These are phyloP conservation scores for Quercus phellos DNA, from an alignment of 331 rosid species.

Conservation along the genomic window DNA sequence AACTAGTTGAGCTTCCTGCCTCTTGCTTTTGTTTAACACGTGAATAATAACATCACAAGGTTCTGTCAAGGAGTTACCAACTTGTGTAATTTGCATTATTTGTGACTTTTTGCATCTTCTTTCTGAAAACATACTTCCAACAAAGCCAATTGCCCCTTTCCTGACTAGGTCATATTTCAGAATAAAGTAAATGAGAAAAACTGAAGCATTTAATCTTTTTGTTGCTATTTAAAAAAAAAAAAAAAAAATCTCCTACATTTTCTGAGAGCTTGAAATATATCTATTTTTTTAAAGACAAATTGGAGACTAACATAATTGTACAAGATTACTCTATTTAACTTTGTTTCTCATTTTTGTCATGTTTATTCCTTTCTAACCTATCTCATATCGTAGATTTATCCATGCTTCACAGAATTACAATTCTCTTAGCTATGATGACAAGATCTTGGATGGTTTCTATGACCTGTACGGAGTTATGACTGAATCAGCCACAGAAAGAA, in stretches of 20 bases:
- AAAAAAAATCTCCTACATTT: not conserved
- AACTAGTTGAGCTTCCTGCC: conserved; percentile 1
- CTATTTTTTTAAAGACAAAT: not conserved
- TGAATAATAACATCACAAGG: not conserved
- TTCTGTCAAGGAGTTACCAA: too few species aligned
- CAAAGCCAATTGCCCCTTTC: not conserved
- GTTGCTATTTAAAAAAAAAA: not conserved
- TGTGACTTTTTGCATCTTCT: not conserved
- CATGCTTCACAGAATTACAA: conserved; percentile 97
- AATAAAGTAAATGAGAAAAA: not conserved
- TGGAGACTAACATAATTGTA: not conserved
- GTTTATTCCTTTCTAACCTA: conserved; percentile 56
- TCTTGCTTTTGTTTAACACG: conserved; percentile 5
- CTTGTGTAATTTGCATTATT: not conserved
- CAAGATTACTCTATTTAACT: not conserved
- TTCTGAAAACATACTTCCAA: not conserved
- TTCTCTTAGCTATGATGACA: conserved; percentile 93
- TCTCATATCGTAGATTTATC: conserved; percentile 90
- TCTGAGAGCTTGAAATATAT: not conserved
- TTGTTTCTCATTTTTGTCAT: conserved; percentile 31
- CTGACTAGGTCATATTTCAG: not conserved
- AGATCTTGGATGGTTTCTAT: conserved; percentile 92
- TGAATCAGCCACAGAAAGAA: conserved; percentile 53
- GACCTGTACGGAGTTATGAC: conserved; percentile 80
- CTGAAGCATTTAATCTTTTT: not conserved